Percentiles rank a stretch among this genome's conserved stretches.
These are phyloP conservation scores for Suillus cothurnatus DNA, from an alignment of 768 basidiomycete genomes.

Conservation along the genomic window DNA sequence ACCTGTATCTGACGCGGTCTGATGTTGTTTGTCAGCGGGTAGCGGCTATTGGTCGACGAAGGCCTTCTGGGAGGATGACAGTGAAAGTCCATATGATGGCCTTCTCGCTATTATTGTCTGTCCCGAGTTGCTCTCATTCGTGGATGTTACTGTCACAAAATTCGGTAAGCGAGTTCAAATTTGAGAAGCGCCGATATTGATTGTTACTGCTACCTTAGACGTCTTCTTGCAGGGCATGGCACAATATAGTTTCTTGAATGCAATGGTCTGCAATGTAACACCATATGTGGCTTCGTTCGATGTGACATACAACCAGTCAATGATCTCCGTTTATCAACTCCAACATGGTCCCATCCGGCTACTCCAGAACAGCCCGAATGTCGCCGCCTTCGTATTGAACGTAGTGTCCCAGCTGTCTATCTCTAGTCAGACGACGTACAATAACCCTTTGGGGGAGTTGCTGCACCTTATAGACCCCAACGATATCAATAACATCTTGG, in stretches of 20 bases:
- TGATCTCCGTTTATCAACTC: neutral
- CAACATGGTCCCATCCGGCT: neutral
- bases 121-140: neutral
- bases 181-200: neutral
- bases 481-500: neutral
- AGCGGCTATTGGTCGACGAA: neutral
- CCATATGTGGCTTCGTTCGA: neutral
- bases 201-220: neutral
- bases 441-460: neutral
- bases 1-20: neutral
- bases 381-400: neutral
- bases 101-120: neutral
- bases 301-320: neutral
- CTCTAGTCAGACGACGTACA: neutral
- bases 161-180: neutral
- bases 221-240: neutral
- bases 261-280: neutral
- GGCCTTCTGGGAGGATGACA: no score
- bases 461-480: neutral
- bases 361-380: neutral
- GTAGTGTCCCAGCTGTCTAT: neutral
- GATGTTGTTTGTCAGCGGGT: neutral
- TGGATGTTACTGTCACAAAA: neutral
- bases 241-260: neutral
- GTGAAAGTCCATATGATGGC: neutral